Conservation (phyloP, 1,139 yeast genomes). For the Candida sanyaensis region DNA sequence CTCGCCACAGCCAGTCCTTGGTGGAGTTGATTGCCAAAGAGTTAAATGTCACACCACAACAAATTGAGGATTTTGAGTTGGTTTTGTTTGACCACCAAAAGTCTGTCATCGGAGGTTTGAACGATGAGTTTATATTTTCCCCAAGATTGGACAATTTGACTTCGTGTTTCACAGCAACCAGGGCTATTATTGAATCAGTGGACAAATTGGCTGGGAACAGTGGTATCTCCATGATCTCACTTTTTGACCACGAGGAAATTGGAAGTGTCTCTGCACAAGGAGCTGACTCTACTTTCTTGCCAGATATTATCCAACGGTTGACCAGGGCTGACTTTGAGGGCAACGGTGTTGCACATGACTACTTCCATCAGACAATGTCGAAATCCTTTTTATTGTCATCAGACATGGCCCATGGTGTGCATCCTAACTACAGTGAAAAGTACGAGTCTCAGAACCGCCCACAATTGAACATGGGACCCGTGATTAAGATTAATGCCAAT, state of each 20-base stretch:
- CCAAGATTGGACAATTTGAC: slow-evolving; percentile 93
- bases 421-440: slow-evolving; percentile 80
- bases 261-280: slow-evolving; percentile 96
- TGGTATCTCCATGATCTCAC: slow-evolving; percentile 70
- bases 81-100: slow-evolving; percentile 85
- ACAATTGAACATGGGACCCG: slow-evolving; percentile 84
- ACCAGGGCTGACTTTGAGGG: slow-evolving; percentile 40
- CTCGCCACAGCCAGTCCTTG: slow-evolving; percentile 76
- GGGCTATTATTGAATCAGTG: slow-evolving; percentile 64
- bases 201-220: slow-evolving; percentile 42
- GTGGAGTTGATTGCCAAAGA: slow-evolving; percentile 70
- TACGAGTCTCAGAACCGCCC: slow-evolving; percentile 85
- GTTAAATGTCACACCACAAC: slow-evolving; percentile 44
- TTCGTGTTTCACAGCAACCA: slow-evolving; percentile 78
- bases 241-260: slow-evolving; percentile 94
- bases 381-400: slow-evolving; percentile 89
- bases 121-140: slow-evolving; percentile 87
- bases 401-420: slow-evolving; percentile 97
- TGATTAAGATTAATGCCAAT: slow-evolving; percentile 89
- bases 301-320: slow-evolving; percentile 71
- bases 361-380: slow-evolving; percentile 65
- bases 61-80: slow-evolving; percentile 88
- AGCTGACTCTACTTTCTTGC: slow-evolving; percentile 89
- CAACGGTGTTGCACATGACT: slow-evolving; percentile 15
- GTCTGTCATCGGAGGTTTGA: slow-evolving; percentile 81